Evolutionary conservation across 2,329 filamentous ascomycete genomes (phyloP), one percentile per base, ranked within the genome.

Genomic region (Elsinoe perseae): DNA sequence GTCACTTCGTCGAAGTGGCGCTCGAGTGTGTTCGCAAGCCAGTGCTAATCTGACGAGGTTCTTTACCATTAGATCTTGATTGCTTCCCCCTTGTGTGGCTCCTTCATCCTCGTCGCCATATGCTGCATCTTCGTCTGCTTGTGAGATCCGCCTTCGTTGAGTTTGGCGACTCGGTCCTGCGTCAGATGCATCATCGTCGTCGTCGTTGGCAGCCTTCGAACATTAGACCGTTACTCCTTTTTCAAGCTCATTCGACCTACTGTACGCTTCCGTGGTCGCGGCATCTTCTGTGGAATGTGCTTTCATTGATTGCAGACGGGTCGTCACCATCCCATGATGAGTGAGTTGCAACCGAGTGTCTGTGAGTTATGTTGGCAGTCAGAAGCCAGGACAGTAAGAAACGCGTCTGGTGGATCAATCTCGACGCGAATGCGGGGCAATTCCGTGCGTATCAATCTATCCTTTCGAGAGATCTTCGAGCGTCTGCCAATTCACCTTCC

Each of bases 41-140:
- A 85, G 66, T 1, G 81, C 82, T 38, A 84, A 71, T 1, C 82
- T 78, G 43, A 85, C 80, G 55, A 85, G 68, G 64, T 82, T 82
- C 66, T 83, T 83, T 5, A 80, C 76, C 67, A 83, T 74, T 44
- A 73, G 73, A 14, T 71, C 68, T 3, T 70, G 57, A 54, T 63
- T 71, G 34, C 54, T 59, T 36, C 61, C 63, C 12, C 57, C 58
- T 40, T 70, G 69, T 10, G 64, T 61, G 0, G 44, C 54, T 7
- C 57, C 60, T n/a, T 56, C 53, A 9, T 57, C 61, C 16, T 62
- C 63, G 18, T 58, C 60, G 23, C 59, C 59, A 23, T 61, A 61
- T 30, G 56, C 55, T 20, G 59, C 56, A 4, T 64, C 59, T 34
- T 27, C 63, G 25, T 63, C 60, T 18, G 60, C 61, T 9, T 57